Percentiles rank a stretch among this genome's conserved stretches.
Conservation (phyloP, 108 stramenopile species). For the Nitzschia putrida region DNA sequence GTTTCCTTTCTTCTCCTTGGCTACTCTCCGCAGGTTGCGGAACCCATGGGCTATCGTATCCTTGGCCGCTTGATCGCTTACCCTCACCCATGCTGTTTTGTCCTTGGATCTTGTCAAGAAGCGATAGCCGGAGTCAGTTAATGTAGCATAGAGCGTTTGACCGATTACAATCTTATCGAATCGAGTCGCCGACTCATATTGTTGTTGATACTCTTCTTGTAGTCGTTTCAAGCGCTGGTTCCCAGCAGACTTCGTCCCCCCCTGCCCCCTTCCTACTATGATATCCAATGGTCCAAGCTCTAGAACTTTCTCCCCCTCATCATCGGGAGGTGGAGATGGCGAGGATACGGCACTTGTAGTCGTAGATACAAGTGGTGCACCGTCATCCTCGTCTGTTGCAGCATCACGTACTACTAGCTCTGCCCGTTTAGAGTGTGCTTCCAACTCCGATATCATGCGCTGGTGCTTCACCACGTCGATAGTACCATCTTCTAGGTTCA, state of each 20-base stretch:
- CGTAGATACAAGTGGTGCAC: no score
- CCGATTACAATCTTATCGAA: constrained; percentile 19
- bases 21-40: neutral
- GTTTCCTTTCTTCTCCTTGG: neutral
- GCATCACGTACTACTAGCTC: no score
- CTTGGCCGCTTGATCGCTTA: neutral
- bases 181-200: constrained; percentile 7
- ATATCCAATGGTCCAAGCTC: constrained; percentile 20
- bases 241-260: constrained; percentile 19
- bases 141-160: constrained; percentile 7
- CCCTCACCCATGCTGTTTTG: neutral
- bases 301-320: neutral
- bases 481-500: neutral
- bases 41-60: neutral
- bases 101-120: constrained; percentile 19
- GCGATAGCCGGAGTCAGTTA: constrained; percentile 21
- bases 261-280: constrained; percentile 22
- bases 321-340: neutral
- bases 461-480: neutral
- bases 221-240: constrained; percentile 11
- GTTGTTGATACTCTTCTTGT: constrained; percentile 10
- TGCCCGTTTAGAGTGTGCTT: no score
- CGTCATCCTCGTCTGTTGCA: no score
- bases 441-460: neutral
- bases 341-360: no score